phyloP scores from a whole-genome alignment of 2,329 filamentous ascomycete species.

The Claviceps monticola region DNA sequence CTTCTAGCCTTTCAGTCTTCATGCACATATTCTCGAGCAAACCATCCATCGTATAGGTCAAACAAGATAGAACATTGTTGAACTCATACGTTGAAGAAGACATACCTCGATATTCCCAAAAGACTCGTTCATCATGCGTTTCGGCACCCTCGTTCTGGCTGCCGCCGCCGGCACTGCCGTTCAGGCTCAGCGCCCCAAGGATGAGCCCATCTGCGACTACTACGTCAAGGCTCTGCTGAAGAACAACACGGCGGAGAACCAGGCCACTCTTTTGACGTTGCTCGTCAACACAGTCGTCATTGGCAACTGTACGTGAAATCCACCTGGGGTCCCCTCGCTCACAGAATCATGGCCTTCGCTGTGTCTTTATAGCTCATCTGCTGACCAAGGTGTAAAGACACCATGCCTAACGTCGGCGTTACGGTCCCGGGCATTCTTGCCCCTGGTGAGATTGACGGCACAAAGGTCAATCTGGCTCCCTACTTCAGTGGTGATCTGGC shows the following conservation, averaged over 20 bases:
- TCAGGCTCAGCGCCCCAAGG: conserved; percentile 31
- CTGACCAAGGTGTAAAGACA: conserved; percentile 22
- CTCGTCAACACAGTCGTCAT: conserved; percentile 51
- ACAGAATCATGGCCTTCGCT: no score
- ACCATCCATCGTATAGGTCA: no score
- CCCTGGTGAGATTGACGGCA: conserved; percentile 32
- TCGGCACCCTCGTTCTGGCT: conserved; percentile 10
- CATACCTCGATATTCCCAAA: no score
- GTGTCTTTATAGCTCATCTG: no score
- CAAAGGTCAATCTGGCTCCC: conserved; percentile 39
- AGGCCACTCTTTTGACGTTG: conserved; percentile 39
- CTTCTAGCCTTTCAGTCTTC: no score
- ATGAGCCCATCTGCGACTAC: conserved; percentile 46
- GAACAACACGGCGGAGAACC: conserved; percentile 45
- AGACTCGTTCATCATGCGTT: conserved; percentile 10
- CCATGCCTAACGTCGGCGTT: conserved; percentile 36
- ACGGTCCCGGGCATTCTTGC: conserved; percentile 44
- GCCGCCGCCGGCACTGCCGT: conserved; percentile 10
- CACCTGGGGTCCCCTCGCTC: no score
- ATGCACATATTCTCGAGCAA: no score
- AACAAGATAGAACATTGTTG: no score
- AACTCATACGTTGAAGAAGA: no score
- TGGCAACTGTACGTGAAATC: conserved; percentile 34
- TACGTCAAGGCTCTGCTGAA: conserved; percentile 46
- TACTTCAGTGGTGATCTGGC: conserved; percentile 44